Evolutionary conservation across 441 rosid genomes (phyloP).

Genomic region (Euphorbia schlechtendalii): DNA sequence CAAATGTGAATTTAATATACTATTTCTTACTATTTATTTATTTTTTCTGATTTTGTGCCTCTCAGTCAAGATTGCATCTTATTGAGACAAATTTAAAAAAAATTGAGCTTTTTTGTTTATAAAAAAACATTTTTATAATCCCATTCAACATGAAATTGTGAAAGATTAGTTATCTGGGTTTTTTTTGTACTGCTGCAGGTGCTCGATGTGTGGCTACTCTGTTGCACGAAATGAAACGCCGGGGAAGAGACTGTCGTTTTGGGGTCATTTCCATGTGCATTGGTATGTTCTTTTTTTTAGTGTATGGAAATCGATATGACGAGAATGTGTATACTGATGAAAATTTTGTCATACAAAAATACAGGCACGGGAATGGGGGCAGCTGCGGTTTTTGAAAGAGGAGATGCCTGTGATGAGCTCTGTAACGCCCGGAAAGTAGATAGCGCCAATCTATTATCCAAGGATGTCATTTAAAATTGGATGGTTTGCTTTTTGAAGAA

Average conservation of each 20-base stretch:
- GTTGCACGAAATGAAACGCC: conserved; percentile 94
- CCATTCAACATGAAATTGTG: too few species aligned
- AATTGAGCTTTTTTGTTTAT: too few species aligned
- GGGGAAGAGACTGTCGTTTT: conserved; percentile 87
- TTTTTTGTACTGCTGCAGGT: conserved; percentile 34
- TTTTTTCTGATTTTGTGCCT: too few species aligned
- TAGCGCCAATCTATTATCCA: conserved; percentile 34
- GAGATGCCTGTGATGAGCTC: conserved; percentile 62
- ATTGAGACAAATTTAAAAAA: too few species aligned
- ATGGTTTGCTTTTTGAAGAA: background rate
- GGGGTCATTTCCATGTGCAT: conserved; percentile 98
- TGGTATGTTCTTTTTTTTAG: conserved; percentile 31
- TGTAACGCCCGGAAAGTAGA: conserved; percentile 59
- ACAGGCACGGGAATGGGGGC: conserved; percentile 99
- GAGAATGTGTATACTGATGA: background rate
- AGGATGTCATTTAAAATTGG: conserved; percentile 32
- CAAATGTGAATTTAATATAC: background rate
- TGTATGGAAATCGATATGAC: background rate
- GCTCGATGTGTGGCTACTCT: conserved; percentile 93
- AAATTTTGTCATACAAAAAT: too few species aligned
- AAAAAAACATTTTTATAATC: too few species aligned
- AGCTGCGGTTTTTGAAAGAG: conserved; percentile 93
- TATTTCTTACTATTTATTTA: too few species aligned
- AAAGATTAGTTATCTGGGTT: too few species aligned
- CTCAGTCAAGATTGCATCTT: too few species aligned